Evolutionary conservation across 495 filamentous ascomycete species (phyloP), one percentile per base, ranked within the genome.

Genomic region (Talaromyces borbonicus): DNA sequence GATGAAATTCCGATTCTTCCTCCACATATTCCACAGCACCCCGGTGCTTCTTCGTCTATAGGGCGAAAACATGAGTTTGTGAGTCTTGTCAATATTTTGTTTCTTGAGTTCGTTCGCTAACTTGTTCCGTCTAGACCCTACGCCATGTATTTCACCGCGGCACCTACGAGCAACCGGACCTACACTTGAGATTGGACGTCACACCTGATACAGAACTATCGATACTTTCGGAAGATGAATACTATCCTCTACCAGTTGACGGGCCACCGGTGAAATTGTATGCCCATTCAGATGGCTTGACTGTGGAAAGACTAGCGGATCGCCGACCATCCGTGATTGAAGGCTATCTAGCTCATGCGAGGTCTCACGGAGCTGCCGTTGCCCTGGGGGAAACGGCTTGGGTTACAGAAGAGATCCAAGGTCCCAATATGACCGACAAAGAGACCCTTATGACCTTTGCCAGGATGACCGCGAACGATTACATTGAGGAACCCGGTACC

Each of bases 91-190:
- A 23, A 41, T 23, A 22, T 9, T 18, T 16, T 15, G 4, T 8
- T 25, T 11, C 8, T n/a, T 32, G 26, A 35, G 8, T 1, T 5
- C 24, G 9, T 9, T n/a, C 52, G 46, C 50, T 60, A 15, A 53
- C n/a, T 38, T 20, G n/a, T 26, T 38, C 16, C 22, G 11, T 31
- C 23, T 62, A 92, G 83, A 84, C 77, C 5, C 72, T 98, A 49
- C 81, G 85, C 50, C 92, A 97, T 63, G 80, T 97, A 44, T 88
- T 87, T 64, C 88, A 92, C 55, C 90, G 95, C 58, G 92, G 88
- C 5, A 80, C 84, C 39, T 66, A 74, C 58, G 65, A 78, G 52
- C 74, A 94, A 50, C 86, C 86, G 5, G 63, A 75, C 14, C 75
- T 93, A 14, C 84, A 95, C 56, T 71, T 77, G 31, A 80, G 79